Evolutionary conservation across 768 basidiomycete genomes (phyloP), one percentile per base, ranked within the genome.

Genomic region (Tylopilus cervinicoccineus): DNA sequence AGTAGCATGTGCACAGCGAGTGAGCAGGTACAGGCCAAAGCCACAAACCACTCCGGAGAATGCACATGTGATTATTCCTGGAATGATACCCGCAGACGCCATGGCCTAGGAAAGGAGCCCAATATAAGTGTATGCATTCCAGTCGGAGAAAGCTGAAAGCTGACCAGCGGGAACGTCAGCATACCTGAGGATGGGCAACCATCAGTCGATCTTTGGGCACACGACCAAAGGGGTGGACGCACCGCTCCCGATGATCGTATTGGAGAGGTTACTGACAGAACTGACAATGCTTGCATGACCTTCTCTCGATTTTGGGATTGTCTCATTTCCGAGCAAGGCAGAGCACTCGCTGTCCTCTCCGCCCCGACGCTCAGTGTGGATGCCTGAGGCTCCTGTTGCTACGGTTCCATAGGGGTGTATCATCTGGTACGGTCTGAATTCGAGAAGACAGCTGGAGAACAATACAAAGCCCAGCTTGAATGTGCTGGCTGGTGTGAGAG

Each of bases 171-270:
- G 58, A 92, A 92, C 7, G 88, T 90, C 23, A 93, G 76, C 90
- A 93, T 92, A 26, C 90, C 89, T 90, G 56, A 8, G 5, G 11
- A 5, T 54, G 22, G 16, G 22, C 24, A 29, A 42, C 2, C 9
- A 11, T 52, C 22, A 55, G 45, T 41, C n/a, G 32, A 10, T 24
- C 5, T 19, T 11, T 13, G 16, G 16, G 14, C 29, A 40, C 17
- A 28, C 31, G 13, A 36, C 36, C 14, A 32, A 22, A 32, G 20
- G 24, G 5, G 28, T 24, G 11, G 23, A 76, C 78, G 59, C 65
- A 83, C 91, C 91, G 46, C 88, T 94, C 13, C 93, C 93, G 56
- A 96, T 86, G 58, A 94, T 92, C 0, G 93, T 96, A 57, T 96
- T 96, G 22, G 83, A 72, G 36, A 96, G 71, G 61, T 93, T 93